phyloP scores from a whole-genome alignment of 2,329 filamentous ascomycete species.

The Periconia macrospinosa region DNA sequence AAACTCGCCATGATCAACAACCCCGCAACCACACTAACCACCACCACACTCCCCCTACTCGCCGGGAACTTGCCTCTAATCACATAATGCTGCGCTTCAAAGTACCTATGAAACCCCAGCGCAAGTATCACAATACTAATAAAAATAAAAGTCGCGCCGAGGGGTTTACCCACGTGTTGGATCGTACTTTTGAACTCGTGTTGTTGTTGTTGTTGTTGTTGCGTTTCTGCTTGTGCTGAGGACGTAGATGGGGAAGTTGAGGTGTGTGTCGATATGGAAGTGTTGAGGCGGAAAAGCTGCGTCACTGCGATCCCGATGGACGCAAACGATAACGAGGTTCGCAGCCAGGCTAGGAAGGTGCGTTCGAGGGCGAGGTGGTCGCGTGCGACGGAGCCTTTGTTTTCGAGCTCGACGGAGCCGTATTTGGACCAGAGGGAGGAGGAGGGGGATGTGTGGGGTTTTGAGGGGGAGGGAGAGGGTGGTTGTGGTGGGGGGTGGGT shows the following conservation, averaged over 20 bases:
- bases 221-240: neutral
- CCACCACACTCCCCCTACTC: slow-evolving; percentile 71
- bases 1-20: slow-evolving; percentile 62
- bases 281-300: slow-evolving; percentile 82
- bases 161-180: slow-evolving; percentile 37
- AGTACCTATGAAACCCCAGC: slow-evolving; percentile 77
- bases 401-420: slow-evolving; percentile 75
- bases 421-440: slow-evolving; percentile 58
- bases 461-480: neutral
- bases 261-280: slow-evolving; percentile 44
- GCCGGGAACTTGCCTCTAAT: slow-evolving; percentile 79
- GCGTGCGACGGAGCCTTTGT: slow-evolving; percentile 80
- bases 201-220: too few species aligned
- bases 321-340: slow-evolving; percentile 79
- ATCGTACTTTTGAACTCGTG: slow-evolving; percentile 9
- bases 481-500: slow-evolving; percentile 1
- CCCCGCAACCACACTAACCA: slow-evolving; percentile 67
- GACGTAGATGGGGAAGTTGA: slow-evolving; percentile 16
- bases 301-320: slow-evolving; percentile 83
- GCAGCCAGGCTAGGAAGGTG: slow-evolving; percentile 83
- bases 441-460: slow-evolving; percentile 25
- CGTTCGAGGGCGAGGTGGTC: slow-evolving; percentile 67
- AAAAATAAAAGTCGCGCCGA: slow-evolving; percentile 72
- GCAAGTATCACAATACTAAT: slow-evolving; percentile 75
- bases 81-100: slow-evolving; percentile 77